These are phyloP conservation scores for Rhizophagus prolifer DNA, from an alignment of 192 early-diverging fungal genomes.

Conservation along the genomic window DNA sequence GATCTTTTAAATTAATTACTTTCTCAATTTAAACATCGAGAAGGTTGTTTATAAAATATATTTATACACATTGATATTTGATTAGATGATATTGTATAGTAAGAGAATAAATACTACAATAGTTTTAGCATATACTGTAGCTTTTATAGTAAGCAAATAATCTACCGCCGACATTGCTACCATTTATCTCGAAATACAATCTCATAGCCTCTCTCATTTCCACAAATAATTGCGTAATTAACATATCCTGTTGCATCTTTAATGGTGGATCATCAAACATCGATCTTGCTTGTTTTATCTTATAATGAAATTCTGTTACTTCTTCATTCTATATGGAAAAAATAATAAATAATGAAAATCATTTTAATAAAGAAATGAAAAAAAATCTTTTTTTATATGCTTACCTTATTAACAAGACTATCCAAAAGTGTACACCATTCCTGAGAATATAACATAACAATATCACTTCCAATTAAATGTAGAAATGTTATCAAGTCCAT, in stretches of 20 bases:
- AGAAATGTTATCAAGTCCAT: constrained; percentile 42
- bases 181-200: constrained; percentile 33
- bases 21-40: too few species aligned
- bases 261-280: constrained; percentile 46
- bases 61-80: too few species aligned
- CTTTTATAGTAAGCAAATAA: constrained; percentile 26
- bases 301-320: constrained; percentile 7
- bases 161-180: not conserved
- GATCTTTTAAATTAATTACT: too few species aligned
- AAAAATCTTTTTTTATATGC: not conserved
- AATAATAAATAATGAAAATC: not conserved
- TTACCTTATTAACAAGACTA: constrained; percentile 36
- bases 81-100: too few species aligned
- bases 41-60: too few species aligned
- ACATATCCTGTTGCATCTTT: constrained; percentile 26
- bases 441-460: constrained; percentile 36
- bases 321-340: not conserved
- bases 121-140: too few species aligned
- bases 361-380: not conserved
- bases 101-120: too few species aligned
- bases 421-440: constrained; percentile 45
- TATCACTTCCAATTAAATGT: constrained; percentile 34
- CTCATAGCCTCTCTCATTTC: constrained; percentile 42
- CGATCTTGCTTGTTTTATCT: constrained; percentile 27
- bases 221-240: constrained; percentile 39